A percentile compares a stretch with the other conserved stretches of the same genome.
phyloP scores from a whole-genome alignment of 495 filamentous ascomycete species.

The Penicillium ucsense region DNA sequence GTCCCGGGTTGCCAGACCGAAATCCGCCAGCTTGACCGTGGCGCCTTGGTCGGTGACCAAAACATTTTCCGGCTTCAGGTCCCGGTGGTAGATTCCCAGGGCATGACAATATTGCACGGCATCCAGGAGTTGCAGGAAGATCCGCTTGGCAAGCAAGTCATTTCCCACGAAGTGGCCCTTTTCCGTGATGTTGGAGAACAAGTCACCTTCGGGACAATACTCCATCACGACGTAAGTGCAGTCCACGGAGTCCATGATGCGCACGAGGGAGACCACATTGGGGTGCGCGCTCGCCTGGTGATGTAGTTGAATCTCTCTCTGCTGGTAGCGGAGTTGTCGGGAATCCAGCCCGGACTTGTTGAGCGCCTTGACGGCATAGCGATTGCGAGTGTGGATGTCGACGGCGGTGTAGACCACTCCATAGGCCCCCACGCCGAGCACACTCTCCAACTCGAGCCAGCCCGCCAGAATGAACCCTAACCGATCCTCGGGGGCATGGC shows the following conservation, averaged over 20 bases:
- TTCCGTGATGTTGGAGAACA: constrained; percentile 96
- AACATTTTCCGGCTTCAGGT: constrained; percentile 98
- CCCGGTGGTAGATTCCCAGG: constrained; percentile 90
- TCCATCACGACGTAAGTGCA: constrained; percentile 97
- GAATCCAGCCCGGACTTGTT: constrained; percentile 85
- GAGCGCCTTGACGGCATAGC: constrained; percentile 93
- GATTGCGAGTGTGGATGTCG: constrained; percentile 71
- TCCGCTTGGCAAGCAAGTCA: constrained; percentile 74
- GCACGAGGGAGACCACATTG: constrained; percentile 88
- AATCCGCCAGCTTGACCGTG: constrained; percentile 93
- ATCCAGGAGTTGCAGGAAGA: constrained; percentile 95
- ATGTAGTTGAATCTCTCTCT: constrained; percentile 86
- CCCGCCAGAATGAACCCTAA: constrained; percentile 75
- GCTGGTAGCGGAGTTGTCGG: constrained; percentile 82
- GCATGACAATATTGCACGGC: constrained; percentile 93
- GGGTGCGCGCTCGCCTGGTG: constrained; percentile 77
- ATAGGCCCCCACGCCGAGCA: constrained; percentile 91
- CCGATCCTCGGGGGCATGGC: constrained; percentile 67
- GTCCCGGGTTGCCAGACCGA: constrained; percentile 85
- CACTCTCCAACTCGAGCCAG: constrained; percentile 70
- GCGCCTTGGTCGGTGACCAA: constrained; percentile 78
- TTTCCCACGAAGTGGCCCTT: constrained; percentile 86
- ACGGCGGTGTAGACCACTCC: constrained; percentile 92
- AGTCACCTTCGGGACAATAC: constrained; percentile 92
- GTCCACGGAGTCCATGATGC: constrained; percentile 86